A percentile compares a stretch with the other conserved stretches of the same genome.
Conservation (phyloP, 2,329 filamentous ascomycete species). For the Diaporthe australafricana region DNA sequence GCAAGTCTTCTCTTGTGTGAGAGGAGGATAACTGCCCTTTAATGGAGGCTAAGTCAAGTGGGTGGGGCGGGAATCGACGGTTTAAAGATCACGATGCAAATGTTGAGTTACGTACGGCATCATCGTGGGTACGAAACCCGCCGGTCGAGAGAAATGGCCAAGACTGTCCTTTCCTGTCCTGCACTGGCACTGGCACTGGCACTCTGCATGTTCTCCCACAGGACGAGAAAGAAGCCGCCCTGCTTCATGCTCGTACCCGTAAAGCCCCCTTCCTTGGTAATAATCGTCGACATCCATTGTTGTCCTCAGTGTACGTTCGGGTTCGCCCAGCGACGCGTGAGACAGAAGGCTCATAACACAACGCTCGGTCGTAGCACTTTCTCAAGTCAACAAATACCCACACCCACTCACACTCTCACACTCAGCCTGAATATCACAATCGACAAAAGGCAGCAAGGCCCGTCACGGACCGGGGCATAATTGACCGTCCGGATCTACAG, state of each 20-base stretch:
- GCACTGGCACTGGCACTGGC: conserved; percentile 3
- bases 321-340: background rate
- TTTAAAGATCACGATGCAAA: conserved; percentile 5
- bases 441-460: background rate
- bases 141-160: background rate
- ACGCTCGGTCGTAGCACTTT: background rate
- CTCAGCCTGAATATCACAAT: background rate
- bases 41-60: conserved; percentile 15
- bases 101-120: conserved; percentile 10
- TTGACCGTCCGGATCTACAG: conserved; percentile 29
- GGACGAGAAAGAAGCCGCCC: background rate
- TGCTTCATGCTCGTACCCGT: background rate
- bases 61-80: conserved; percentile 31
- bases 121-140: conserved; percentile 2
- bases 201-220: background rate
- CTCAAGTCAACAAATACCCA: conserved; percentile 8
- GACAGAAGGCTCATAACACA: background rate
- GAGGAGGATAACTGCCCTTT: conserved; percentile 20
- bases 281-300: background rate
- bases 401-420: too few relatives aligned
- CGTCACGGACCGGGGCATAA: conserved; percentile 16
- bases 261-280: background rate
- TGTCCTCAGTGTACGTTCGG: background rate
- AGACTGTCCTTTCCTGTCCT: background rate
- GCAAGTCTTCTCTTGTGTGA: background rate